Evolutionary conservation across 805 yeast genomes (phyloP).

Genomic region (Schwanniomyces polymorphus): DNA sequence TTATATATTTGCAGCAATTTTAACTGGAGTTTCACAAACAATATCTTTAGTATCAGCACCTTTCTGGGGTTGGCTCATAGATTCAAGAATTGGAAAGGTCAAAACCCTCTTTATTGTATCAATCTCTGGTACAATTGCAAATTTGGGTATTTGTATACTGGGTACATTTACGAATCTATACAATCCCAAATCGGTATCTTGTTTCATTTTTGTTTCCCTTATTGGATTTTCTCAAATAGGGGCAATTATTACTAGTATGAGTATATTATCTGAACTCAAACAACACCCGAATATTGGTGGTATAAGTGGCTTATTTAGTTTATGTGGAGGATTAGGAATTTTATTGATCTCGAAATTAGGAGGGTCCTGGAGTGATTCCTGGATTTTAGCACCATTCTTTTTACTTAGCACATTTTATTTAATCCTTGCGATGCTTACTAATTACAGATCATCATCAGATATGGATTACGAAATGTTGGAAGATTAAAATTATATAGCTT

Average conservation of each 20-base stretch:
- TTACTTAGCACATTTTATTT: constrained; percentile 45
- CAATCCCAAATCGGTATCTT: constrained; percentile 34
- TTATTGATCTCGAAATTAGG: constrained; percentile 60
- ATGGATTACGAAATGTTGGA: neutral
- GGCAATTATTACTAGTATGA: constrained; percentile 61
- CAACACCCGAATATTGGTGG: constrained; percentile 57
- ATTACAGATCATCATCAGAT: neutral
- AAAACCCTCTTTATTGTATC: constrained; percentile 37
- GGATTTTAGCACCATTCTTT: constrained; percentile 61
- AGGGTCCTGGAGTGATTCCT: constrained; percentile 56
- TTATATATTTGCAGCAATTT: constrained; percentile 62
- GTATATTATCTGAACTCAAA: constrained; percentile 41
- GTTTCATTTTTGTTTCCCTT: constrained; percentile 40
- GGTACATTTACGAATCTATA: constrained; percentile 16
- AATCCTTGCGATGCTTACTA: constrained; percentile 16
- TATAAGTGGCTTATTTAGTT: constrained; percentile 67
- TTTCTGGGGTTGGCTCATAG: constrained; percentile 59
- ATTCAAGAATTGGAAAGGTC: constrained; percentile 32
- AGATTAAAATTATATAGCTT: neutral
- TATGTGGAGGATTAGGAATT: constrained; percentile 69
- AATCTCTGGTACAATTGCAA: constrained; percentile 44
- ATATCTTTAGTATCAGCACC: constrained; percentile 63
- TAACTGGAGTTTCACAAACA: constrained; percentile 66
- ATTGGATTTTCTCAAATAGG: constrained; percentile 66
- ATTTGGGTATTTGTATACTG: constrained; percentile 26